These are phyloP conservation scores for Clausena lansium DNA, from an alignment of 345 rosid genomes.

Conservation along the genomic window DNA sequence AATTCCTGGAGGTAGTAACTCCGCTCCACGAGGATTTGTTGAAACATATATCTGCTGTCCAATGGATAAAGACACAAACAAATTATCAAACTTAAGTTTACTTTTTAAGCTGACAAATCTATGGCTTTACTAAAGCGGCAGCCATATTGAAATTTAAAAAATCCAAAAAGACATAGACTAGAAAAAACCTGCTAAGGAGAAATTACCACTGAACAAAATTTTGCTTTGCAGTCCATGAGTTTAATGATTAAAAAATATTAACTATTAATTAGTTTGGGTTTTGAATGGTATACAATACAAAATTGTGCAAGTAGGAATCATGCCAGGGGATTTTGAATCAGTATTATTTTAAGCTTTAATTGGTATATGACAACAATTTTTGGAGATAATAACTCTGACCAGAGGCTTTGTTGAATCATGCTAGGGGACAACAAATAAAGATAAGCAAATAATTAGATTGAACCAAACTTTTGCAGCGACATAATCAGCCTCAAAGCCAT, in stretches of 20 bases:
- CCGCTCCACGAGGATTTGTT: slow-evolving; percentile 93
- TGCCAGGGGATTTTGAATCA: background rate
- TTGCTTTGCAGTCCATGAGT: background rate
- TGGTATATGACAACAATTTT: slow-evolving; percentile 36
- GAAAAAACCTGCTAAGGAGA: background rate
- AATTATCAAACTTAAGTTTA: slow-evolving; percentile 4
- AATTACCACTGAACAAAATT: background rate
- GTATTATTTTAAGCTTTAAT: background rate
- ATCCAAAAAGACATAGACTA: background rate
- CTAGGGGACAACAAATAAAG: slow-evolving; percentile 34
- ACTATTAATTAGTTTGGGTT: background rate
- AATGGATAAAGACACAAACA: slow-evolving; percentile 14
- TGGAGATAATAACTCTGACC: slow-evolving; percentile 77
- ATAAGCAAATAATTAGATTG: slow-evolving; percentile 8
- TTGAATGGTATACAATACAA: background rate
- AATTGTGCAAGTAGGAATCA: slow-evolving; percentile 12
- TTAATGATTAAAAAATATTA: background rate
- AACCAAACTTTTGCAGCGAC: background rate
- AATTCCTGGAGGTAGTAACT: slow-evolving; percentile 85
- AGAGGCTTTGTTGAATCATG: slow-evolving; percentile 69
- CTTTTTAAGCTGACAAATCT: background rate
- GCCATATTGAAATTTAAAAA: background rate
- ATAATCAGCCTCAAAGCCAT: background rate
- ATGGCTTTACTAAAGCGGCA: background rate
- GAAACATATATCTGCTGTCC: slow-evolving; percentile 68